These are phyloP conservation scores for Gaertneriomyces semiglobifer DNA, from an alignment of 192 early-diverging fungal genomes.

Conservation along the genomic window DNA sequence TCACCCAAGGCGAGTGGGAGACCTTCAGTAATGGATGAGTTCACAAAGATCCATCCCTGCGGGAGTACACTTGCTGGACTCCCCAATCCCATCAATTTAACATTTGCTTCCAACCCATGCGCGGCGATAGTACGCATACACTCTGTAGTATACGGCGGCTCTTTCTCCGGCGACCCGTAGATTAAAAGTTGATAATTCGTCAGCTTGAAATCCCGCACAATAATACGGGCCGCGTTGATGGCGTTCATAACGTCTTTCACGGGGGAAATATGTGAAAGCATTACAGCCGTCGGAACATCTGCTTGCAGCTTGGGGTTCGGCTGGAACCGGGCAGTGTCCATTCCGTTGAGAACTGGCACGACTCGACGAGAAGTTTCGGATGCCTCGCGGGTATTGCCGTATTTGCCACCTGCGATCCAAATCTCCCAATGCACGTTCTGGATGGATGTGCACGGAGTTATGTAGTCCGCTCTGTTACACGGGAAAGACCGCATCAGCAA, in stretches of 20 bases:
- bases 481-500: background rate
- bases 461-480: constrained; percentile 32
- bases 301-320: constrained; percentile 29
- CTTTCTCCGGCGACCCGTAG: constrained; percentile 45
- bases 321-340: constrained; percentile 41
- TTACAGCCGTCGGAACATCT: constrained; percentile 34
- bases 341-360: constrained; percentile 45
- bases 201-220: constrained; percentile 46
- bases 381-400: constrained; percentile 8
- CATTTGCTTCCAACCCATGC: constrained; percentile 34
- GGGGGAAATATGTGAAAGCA: constrained; percentile 47
- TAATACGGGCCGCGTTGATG: constrained; percentile 39
- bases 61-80: constrained; percentile 39
- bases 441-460: constrained; percentile 45
- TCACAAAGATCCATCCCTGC: constrained; percentile 48
- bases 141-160: constrained; percentile 40
- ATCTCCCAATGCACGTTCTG: constrained; percentile 43
- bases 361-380: constrained; percentile 23
- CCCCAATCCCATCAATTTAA: constrained; percentile 41
- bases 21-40: constrained; percentile 45
- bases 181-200: constrained; percentile 38
- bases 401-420: constrained; percentile 39
- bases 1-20: constrained; percentile 36
- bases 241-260: constrained; percentile 49
- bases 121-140: constrained; percentile 33